Evolutionary conservation across 2,329 filamentous ascomycete species (phyloP), one percentile per base, ranked within the genome.

Genomic region (Niveomyces coronatus): DNA sequence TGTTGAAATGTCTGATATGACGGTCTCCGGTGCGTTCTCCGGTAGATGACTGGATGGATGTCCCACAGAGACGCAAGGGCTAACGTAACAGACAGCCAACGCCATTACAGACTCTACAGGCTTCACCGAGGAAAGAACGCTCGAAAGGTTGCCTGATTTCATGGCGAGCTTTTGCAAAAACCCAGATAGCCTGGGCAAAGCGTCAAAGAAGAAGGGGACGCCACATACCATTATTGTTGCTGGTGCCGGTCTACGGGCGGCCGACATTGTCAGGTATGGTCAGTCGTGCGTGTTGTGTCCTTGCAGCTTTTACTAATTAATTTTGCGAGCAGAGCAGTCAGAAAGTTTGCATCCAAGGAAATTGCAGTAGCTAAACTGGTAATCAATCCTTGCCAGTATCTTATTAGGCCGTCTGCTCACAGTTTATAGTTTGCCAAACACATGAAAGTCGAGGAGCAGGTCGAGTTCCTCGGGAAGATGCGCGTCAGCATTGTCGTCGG

Each of bases 161-260:
- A 60, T 98, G 33, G 85, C 89, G 55, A 62, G 67, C 10, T 77
- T 80, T 44, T 62, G 73, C 1, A 67, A 67, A 17, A 71, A 76
- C 35, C 68, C 73, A 1, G 65, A 68, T 39, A 70, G 66, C 39
- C 65, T 94, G 15, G 70, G 70, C 1, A 69, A 74, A 38, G 72
- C 83, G 1, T 73, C 83, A 0, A 74, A 81, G 61, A 68, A 77
- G 50, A 79, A 79, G 28, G 83, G 82, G 5, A 67, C 77, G 1
- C 84, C 84, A 22, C 91, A 96, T 58, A 96, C 89, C 1, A 70
- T 98, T 39, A 76, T 98, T 24, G 74, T 98, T n/a, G 78, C 88
- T 10, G 76, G 77, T 8, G 86, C 88, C 5, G 91, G 86, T 0
- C 67, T 95, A 40, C 72, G 91, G 51, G 87, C 91, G 4, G 87